Evolutionary conservation across 768 basidiomycete species (phyloP).

Genomic region (Lactarius akahatsu): DNA sequence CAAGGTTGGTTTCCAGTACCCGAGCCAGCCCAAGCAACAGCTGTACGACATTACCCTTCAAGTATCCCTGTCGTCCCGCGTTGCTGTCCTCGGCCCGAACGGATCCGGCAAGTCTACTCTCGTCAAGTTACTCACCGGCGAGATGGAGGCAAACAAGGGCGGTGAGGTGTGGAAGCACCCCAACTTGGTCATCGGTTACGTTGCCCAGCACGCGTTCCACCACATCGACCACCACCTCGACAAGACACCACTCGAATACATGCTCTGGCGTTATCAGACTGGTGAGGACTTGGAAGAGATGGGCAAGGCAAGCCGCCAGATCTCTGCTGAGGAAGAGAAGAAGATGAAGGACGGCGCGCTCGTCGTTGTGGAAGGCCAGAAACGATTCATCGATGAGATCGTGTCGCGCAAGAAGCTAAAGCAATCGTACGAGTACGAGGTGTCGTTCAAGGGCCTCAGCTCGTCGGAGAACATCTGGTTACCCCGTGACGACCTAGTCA

Average conservation of each 20-base stretch:
- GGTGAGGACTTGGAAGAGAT: conserved; percentile 98
- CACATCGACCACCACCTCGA: conserved; percentile 98
- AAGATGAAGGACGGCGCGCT: conserved; percentile 96
- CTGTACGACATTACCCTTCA: conserved; percentile 94
- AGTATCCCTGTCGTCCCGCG: conserved; percentile 97
- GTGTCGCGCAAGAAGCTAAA: conserved; percentile 92
- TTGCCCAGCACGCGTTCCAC: conserved; percentile 99
- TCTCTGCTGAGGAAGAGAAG: conserved; percentile 81
- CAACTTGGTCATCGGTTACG: conserved; percentile 98
- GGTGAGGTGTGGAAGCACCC: conserved; percentile 99
- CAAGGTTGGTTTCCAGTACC: conserved; percentile 97
- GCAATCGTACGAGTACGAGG: conserved; percentile 99
- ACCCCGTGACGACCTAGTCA: conserved; percentile 93
- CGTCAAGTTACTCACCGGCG: conserved; percentile 95
- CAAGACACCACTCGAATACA: conserved; percentile 98
- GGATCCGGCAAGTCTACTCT: conserved; percentile 98
- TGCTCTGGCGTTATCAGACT: conserved; percentile 99
- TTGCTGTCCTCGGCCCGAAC: conserved; percentile 97
- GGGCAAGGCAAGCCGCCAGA: conserved; percentile 85
- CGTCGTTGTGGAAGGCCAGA: conserved; percentile 89
- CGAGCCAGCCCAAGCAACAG: conserved; percentile 80
- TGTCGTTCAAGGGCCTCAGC: conserved; percentile 90
- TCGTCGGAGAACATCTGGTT: conserved; percentile 99
- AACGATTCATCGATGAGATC: conserved; percentile 93
- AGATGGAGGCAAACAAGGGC: conserved; percentile 94